Evolutionary conservation across 2,329 filamentous ascomycete genomes (phyloP).

Genomic region (Xylariomycetidae sp.): DNA sequence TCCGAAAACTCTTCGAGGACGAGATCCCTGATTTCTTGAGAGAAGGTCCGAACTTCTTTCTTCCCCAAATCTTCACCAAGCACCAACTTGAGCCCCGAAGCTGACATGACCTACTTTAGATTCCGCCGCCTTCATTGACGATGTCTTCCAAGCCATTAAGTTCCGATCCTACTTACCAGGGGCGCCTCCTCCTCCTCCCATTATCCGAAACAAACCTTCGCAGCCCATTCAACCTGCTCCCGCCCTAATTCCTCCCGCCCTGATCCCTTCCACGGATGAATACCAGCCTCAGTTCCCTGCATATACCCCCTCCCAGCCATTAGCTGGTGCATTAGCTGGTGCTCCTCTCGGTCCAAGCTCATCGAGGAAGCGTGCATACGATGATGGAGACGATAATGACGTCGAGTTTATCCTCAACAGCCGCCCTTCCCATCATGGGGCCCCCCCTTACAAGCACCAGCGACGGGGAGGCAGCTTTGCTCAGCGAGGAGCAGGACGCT

Average conservation of each 20-base stretch:
- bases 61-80: neutral
- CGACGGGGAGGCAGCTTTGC: slow-evolving; percentile 44
- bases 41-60: slow-evolving; percentile 44
- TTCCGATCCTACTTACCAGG: slow-evolving; percentile 59
- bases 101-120: slow-evolving; percentile 33
- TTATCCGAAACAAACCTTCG: slow-evolving; percentile 3
- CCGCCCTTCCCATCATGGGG: slow-evolving; percentile 18
- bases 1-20: slow-evolving; percentile 63
- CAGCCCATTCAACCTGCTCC: too few relatives aligned
- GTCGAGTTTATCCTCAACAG: slow-evolving; percentile 29
- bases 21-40: slow-evolving; percentile 73
- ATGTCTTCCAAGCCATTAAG: slow-evolving; percentile 63
- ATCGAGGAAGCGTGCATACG: slow-evolving; percentile 50
- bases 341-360: slow-evolving; percentile 15
- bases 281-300: slow-evolving; percentile 10
- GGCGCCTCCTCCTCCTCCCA: slow-evolving; percentile 38
- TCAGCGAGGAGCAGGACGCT: slow-evolving; percentile 30
- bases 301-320: slow-evolving; percentile 8
- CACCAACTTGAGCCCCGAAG: slow-evolving; percentile 5
- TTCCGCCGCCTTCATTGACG: slow-evolving; percentile 60
- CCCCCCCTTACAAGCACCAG: slow-evolving; percentile 54
- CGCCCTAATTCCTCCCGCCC: slow-evolving; percentile 6
- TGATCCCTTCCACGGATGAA: slow-evolving; percentile 12
- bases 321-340: slow-evolving; percentile 5
- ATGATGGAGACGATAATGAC: slow-evolving; percentile 45